Percentiles rank a stretch among this genome's conserved stretches.
Conservation (phyloP, 2,329 filamentous ascomycete species). For the Knufia fluminis region DNA sequence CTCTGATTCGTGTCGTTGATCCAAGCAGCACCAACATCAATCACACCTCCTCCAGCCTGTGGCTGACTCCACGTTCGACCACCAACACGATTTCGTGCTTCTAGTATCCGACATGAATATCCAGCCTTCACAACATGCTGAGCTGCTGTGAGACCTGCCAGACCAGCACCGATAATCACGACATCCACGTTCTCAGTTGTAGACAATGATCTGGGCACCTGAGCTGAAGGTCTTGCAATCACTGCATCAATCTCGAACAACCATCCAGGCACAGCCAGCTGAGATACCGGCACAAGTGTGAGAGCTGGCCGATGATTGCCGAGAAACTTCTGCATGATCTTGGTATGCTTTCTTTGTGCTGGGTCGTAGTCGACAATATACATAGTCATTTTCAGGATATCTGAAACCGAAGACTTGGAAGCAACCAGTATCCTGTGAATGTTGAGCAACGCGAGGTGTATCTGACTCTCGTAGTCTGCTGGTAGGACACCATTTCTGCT, state of each 20-base stretch:
- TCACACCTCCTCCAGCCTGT: constrained; percentile 23
- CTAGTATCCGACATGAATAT: constrained; percentile 29
- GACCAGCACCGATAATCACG: constrained; percentile 33
- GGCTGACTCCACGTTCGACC: constrained; percentile 31
- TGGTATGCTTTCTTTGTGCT: constrained; percentile 29
- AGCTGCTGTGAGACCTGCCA: constrained; percentile 32
- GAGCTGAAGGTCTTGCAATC: constrained; percentile 10
- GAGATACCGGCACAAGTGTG: constrained; percentile 35
- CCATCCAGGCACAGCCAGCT: constrained; percentile 32
- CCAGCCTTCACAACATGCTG: constrained; percentile 26
- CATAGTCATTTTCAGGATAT: constrained; percentile 36
- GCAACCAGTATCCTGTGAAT: constrained; percentile 30
- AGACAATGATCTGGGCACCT: not conserved
- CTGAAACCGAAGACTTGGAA: constrained; percentile 28
- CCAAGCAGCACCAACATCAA: constrained; percentile 51
- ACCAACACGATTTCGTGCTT: constrained; percentile 37
- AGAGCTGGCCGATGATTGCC: constrained; percentile 34
- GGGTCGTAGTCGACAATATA: constrained; percentile 40
- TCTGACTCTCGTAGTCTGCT: constrained; percentile 34
- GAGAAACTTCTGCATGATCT: constrained; percentile 32
- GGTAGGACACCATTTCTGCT: constrained; percentile 28
- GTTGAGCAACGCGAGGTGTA: constrained; percentile 33
- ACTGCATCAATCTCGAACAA: constrained; percentile 40
- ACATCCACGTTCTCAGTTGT: constrained; percentile 23
- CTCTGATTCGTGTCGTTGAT: constrained; percentile 49